These are phyloP conservation scores for Tetracladium setigerum DNA, from an alignment of 495 filamentous ascomycete genomes.

Conservation along the genomic window DNA sequence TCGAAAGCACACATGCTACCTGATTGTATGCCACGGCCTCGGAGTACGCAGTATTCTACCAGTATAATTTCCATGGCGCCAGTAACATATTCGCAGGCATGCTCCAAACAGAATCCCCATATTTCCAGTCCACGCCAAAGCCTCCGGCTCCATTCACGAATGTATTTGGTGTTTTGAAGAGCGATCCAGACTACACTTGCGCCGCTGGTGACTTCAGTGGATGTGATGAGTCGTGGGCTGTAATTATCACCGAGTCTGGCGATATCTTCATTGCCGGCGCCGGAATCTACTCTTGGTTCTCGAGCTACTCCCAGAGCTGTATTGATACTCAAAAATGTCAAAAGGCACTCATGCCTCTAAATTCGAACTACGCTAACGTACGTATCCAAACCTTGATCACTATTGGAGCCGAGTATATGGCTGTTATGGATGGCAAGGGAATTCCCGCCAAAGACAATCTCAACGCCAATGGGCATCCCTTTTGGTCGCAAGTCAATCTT, in stretches of 20 bases:
- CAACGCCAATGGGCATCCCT: conserved; percentile 17
- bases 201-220: conserved; percentile 31
- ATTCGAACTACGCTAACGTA: conserved; percentile 4
- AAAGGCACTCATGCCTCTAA: conserved; percentile 22
- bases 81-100: conserved; percentile 55
- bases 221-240: conserved; percentile 15
- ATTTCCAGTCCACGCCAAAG: conserved; percentile 63
- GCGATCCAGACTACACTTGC: conserved; percentile 13
- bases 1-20: conserved; percentile 47
- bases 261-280: conserved; percentile 17
- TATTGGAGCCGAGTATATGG: conserved; percentile 18
- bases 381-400: conserved; percentile 15
- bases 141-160: conserved; percentile 46
- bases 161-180: conserved; percentile 9
- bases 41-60: conserved; percentile 69
- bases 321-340: conserved; percentile 14
- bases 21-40: conserved; percentile 59
- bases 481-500: conserved; percentile 21
- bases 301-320: conserved; percentile 4
- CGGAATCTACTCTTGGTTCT: conserved; percentile 22
- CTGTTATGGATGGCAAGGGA: conserved; percentile 18
- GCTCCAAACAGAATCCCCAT: conserved; percentile 66
- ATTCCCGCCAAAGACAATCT: conserved; percentile 21
- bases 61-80: conserved; percentile 57
- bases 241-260: conserved; percentile 10